A percentile compares a stretch with the other conserved stretches of the same genome.
phyloP scores from a whole-genome alignment of 306 rosid genomes.

The Quillaja saponaria region DNA sequence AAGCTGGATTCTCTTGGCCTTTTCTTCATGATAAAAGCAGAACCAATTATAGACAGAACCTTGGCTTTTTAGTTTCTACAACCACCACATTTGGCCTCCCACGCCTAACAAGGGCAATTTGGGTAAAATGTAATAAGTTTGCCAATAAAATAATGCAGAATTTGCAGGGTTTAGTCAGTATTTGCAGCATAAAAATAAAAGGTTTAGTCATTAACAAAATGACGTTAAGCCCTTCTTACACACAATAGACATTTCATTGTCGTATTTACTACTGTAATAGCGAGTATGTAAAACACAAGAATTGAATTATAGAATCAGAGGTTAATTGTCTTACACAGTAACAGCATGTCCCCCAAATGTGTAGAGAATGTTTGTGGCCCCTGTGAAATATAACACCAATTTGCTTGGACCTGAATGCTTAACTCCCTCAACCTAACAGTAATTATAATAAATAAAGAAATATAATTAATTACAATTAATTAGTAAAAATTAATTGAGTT shows the following conservation, averaged over 20 bases:
- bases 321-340: conserved; percentile 78
- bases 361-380: conserved; percentile 99
- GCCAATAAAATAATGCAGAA: conserved; percentile 25
- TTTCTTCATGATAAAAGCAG: conserved; percentile 28
- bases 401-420: conserved; percentile 90
- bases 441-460: background rate
- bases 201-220: conserved; percentile 52
- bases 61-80: conserved; percentile 35
- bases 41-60: conserved; percentile 35
- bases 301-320: conserved; percentile 18
- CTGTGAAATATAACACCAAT: conserved; percentile 89
- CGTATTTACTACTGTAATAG: background rate
- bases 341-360: conserved; percentile 99
- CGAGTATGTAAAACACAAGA: conserved; percentile 30
- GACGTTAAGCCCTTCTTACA: conserved; percentile 27
- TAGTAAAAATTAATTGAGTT: no score
- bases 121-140: no score
- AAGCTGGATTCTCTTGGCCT: conserved; percentile 26
- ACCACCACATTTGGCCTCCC: conserved; percentile 49
- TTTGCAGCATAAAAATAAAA: conserved; percentile 33
- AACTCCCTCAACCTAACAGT: conserved; percentile 75
- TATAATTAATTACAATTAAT: no score
- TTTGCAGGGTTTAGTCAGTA: conserved; percentile 13
- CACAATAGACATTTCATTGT: background rate
- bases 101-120: conserved; percentile 51